Base-by-base conservation (phyloP, 768 basidiomycete species). In the Leccinum uliginosum region DNA sequence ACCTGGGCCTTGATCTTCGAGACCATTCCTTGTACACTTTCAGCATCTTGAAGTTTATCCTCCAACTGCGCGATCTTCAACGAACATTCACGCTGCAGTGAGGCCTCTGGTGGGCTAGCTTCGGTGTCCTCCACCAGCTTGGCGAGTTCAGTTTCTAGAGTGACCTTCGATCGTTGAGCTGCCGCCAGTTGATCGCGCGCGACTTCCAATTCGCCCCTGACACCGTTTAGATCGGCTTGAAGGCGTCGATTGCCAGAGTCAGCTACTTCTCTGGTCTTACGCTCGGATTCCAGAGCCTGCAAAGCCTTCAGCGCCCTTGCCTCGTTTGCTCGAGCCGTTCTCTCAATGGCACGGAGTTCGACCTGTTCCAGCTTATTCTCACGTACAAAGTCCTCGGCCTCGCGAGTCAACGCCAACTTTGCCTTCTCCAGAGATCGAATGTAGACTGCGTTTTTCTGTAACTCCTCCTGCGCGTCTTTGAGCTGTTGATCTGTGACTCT, bases 401-500 rank as follows among this genome's bases (percentile, higher is more conserved):
- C 95, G 29, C 82, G 81, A 8, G 84, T 78, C 49, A 93, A 75
- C 2, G 90, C 81, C 27, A 76, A 72, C 69, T 89, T 91, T 5
- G 87, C 84, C 67, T 91, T 88, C 72, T 95, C 89, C 26, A 96
- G 76, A n/a, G 91, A 91, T 43, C 87, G 86, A 60, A 95, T 89
- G 62, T 93, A 86, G 1, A 79, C 78, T 6, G 78, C 80, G 44
- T 90, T 86, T 58, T 85, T 84, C 69, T 86, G 80, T 30, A 96
- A 72, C 68, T 96, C 93, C 19, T 78, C 71, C 55, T 90, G 86
- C 0, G 93, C 89, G 2, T 91, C 90, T 19, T 78, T 83, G 15
- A 98, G 83, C 67, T 97, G 92, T 38, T 89, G 84, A 69, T 98
- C 96, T 1, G 96, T 95, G 55, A 96, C 86, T 34, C 86, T 86